These are phyloP conservation scores for Amanita pallidorosea DNA, from an alignment of 768 basidiomycete genomes.

Conservation along the genomic window DNA sequence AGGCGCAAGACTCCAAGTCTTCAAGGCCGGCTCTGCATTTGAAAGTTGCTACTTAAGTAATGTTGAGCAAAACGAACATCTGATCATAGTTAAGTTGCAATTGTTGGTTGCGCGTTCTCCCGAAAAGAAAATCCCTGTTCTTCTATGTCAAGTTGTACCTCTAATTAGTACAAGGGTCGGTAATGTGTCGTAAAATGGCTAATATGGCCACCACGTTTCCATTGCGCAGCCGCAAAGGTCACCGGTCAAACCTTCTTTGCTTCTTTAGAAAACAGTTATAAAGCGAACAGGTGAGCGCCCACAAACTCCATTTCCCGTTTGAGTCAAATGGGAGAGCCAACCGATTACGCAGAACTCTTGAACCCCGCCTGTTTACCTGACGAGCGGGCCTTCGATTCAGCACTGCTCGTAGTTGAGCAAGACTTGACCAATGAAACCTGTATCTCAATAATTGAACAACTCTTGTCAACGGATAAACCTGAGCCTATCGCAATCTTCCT, in stretches of 20 bases:
- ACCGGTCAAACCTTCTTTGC: background rate
- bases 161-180: background rate
- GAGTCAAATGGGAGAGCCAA: background rate
- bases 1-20: too few species aligned
- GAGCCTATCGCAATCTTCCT: background rate
- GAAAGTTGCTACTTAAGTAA: too few species aligned
- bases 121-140: too few species aligned
- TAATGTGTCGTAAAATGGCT: background rate
- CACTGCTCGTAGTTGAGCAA: background rate
- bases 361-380: background rate
- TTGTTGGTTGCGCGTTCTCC: too few species aligned
- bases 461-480: background rate
- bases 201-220: background rate
- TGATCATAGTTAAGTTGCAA: too few species aligned
- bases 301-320: background rate
- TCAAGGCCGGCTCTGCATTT: too few species aligned
- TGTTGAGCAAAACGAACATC: too few species aligned
- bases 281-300: background rate
- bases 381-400: background rate
- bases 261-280: background rate
- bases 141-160: background rate
- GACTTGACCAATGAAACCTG: background rate
- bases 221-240: background rate
- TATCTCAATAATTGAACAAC: background rate
- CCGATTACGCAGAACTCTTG: background rate